A percentile compares a stretch with the other conserved stretches of the same genome.
phyloP scores from a whole-genome alignment of 1,139 yeast species.

The Protomyces gravidus region DNA sequence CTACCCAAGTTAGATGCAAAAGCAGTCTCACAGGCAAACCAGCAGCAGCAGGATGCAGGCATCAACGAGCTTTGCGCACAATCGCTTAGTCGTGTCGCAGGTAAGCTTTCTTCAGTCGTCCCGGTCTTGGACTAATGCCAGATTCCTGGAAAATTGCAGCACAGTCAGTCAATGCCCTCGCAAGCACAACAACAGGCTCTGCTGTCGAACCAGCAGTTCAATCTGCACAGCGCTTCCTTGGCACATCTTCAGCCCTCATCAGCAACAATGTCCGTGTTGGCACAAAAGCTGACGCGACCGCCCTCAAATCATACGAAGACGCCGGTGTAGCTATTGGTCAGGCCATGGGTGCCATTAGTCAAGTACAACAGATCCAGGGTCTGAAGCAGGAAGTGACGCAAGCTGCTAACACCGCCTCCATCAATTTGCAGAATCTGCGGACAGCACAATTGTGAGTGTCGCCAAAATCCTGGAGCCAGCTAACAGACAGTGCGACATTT shows the following conservation, averaged over 20 bases:
- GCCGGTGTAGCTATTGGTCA: conserved; percentile 24
- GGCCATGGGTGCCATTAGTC: conserved; percentile 24
- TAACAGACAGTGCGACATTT: conserved; percentile 10
- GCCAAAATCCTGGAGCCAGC: too few species aligned
- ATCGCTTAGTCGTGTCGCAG: conserved; percentile 15
- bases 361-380: conserved; percentile 17
- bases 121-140: conserved; percentile 1
- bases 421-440: conserved; percentile 18
- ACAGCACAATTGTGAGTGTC: conserved; percentile 16
- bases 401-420: conserved; percentile 17
- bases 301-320: conserved; percentile 15
- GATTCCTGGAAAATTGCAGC: conserved; percentile 19
- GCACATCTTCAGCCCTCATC: conserved; percentile 7
- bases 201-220: conserved; percentile 23
- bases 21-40: conserved; percentile 14
- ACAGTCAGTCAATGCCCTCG: conserved; percentile 13
- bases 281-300: conserved; percentile 13
- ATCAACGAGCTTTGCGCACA: conserved; percentile 25
- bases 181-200: neutral
- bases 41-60: conserved; percentile 19
- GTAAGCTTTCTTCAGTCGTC: neutral
- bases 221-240: conserved; percentile 17
- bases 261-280: conserved; percentile 4
- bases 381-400: conserved; percentile 4
- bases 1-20: conserved; percentile 20